These are phyloP conservation scores for Verticillium klebahnii DNA, from an alignment of 2,329 filamentous ascomycete genomes.

Conservation along the genomic window DNA sequence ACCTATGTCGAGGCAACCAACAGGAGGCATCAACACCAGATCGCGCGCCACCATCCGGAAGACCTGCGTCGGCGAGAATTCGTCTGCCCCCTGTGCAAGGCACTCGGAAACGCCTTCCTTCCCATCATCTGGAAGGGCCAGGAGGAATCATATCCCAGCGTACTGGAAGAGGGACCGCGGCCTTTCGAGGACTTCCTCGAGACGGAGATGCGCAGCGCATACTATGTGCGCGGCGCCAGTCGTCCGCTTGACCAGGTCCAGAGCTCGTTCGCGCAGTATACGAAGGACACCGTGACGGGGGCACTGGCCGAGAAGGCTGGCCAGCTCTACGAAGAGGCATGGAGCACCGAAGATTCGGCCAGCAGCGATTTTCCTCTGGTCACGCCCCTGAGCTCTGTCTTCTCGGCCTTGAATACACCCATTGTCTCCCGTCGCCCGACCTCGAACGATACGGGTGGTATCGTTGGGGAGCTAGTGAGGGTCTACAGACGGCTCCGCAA, in stretches of 20 bases:
- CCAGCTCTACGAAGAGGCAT: slow-evolving; percentile 32
- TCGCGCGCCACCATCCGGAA: slow-evolving; percentile 91
- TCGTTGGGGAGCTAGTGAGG: slow-evolving; percentile 50
- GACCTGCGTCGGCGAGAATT: slow-evolving; percentile 77
- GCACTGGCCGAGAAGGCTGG: slow-evolving; percentile 33
- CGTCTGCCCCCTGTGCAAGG: slow-evolving; percentile 94
- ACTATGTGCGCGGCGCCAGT: slow-evolving; percentile 32
- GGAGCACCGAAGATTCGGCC: slow-evolving; percentile 32
- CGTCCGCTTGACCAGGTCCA: slow-evolving; percentile 27
- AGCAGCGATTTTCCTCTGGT: slow-evolving; percentile 26
- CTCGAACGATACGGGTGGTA: slow-evolving; percentile 26
- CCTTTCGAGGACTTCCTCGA: slow-evolving; percentile 67
- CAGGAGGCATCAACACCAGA: slow-evolving; percentile 83
- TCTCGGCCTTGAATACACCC: slow-evolving; percentile 31
- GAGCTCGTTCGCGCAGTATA: slow-evolving; percentile 31
- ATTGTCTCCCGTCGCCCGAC: slow-evolving; percentile 26
- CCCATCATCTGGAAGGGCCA: slow-evolving; percentile 94
- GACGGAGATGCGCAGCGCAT: slow-evolving; percentile 45
- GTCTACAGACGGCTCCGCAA: slow-evolving; percentile 58
- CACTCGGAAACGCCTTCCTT: slow-evolving; percentile 88
- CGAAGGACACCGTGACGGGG: slow-evolving; percentile 30
- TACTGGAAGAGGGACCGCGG: slow-evolving; percentile 50
- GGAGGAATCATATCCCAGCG: slow-evolving; percentile 75
- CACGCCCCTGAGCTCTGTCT: slow-evolving; percentile 37
- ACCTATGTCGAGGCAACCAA: slow-evolving; percentile 81